Evolutionary conservation across 306 rosid species (phyloP).

Genomic region (Vigna radiata): DNA sequence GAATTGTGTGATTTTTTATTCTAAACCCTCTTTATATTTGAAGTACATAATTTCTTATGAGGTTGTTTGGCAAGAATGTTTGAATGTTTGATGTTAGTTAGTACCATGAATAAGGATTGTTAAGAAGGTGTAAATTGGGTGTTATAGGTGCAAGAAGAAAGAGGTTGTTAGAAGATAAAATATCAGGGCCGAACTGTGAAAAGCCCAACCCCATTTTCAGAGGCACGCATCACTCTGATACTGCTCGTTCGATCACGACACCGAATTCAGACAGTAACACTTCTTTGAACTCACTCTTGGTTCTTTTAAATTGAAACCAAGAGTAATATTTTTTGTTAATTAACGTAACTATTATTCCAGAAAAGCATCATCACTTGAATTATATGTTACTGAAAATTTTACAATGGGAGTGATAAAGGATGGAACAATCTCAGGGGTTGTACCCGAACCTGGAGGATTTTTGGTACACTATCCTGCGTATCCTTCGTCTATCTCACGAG

Average conservation of each 20-base stretch:
- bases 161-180: too few relatives aligned
- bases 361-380: not conserved
- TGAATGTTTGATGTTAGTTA: too few relatives aligned
- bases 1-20: too few relatives aligned
- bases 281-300: not conserved
- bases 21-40: too few relatives aligned
- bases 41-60: too few relatives aligned
- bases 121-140: too few relatives aligned
- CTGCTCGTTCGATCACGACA: too few relatives aligned
- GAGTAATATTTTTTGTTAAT: not conserved
- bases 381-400: conserved; percentile 18
- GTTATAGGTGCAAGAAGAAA: too few relatives aligned
- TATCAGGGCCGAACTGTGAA: not conserved
- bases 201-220: not conserved
- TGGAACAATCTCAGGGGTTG: conserved; percentile 65
- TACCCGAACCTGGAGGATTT: conserved; percentile 63
- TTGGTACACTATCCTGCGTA: conserved; percentile 80
- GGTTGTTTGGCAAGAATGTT: too few relatives aligned
- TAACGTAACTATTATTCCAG: not conserved
- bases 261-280: too few relatives aligned
- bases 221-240: not conserved
- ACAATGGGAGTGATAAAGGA: conserved; percentile 69
- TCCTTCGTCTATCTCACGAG: conserved; percentile 67
- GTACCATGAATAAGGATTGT: too few relatives aligned
- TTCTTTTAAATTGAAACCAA: not conserved